Evolutionary conservation across 495 filamentous ascomycete genomes (phyloP), one percentile per base, ranked within the genome.

Genomic region (Neurospora intermedia): DNA sequence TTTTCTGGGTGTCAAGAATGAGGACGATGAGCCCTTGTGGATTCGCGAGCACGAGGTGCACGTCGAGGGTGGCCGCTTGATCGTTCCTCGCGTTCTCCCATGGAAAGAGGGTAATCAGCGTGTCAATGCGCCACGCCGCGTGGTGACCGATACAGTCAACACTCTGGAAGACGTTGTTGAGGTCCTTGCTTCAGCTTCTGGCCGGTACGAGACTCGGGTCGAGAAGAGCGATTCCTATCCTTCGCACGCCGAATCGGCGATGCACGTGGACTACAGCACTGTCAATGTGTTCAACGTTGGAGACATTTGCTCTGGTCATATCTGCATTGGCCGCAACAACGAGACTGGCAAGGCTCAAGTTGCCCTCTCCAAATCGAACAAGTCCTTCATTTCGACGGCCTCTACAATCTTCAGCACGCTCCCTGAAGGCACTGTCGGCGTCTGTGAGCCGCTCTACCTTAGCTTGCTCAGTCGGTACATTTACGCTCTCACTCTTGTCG

Each of bases 181-280:
- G 42, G 66, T 85, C 54, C 70, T 77, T 2, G 74, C 76, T 8
- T 15, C 43, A 4, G 13, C 69, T 16, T 69, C 15, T 31, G 69
- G 70, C 35, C 73, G 73, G 38, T 80, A 78, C 70, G 75, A 76
- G 35, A 43, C 78, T 11, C 73, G 42, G 23, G 31, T 76, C 9
- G 45, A 48, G 6, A 31, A 41, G 10, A 23, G 45, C 13, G 59
- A 38, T 16, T 16, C 72, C 1, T 10, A 35, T 27, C 16, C 6
- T 2, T 6, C 20, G 3, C 42, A 16, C 4, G 74, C 66, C n/a
- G 23, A 70, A 0, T 35, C 73, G 9, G 23, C 38, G 1, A 74
- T 85, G 18, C 78, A 78, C 62, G 80, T 84, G 0, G 77, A 83
- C 69, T 84, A 82, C 74, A 85, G 84, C 76, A 80, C 78, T 3